phyloP scores from a whole-genome alignment of 495 filamentous ascomycete species.

The Neurospora sublineolata region DNA sequence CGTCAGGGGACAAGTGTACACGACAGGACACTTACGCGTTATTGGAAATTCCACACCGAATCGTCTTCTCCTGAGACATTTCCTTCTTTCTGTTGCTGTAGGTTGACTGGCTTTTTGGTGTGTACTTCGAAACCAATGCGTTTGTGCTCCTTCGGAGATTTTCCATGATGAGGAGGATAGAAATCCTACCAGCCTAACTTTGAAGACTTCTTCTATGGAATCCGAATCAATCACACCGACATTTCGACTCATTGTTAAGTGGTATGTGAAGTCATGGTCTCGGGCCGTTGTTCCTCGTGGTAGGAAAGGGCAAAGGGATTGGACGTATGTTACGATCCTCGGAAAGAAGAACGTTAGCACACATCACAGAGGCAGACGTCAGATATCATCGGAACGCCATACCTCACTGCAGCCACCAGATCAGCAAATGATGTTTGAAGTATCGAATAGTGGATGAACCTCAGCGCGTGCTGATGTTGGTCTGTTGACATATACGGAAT shows the following conservation, averaged over 20 bases:
- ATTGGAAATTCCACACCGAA: not conserved
- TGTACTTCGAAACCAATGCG: not conserved
- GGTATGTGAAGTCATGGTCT: not conserved
- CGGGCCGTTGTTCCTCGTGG: not conserved
- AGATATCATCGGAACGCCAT: not conserved
- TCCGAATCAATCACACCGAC: constrained; percentile 1
- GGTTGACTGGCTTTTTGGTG: not conserved
- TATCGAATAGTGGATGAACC: not conserved
- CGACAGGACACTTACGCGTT: not conserved
- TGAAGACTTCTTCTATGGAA: not conserved
- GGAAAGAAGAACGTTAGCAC: not conserved
- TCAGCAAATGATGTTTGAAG: not conserved
- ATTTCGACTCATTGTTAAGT: not conserved
- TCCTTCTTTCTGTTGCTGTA: not conserved
- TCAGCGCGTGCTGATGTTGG: not conserved
- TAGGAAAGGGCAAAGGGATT: not conserved
- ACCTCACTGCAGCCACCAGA: not conserved
- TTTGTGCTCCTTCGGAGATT: not conserved
- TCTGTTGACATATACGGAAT: not conserved
- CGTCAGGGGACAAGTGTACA: not conserved
- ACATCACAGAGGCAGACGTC: not conserved
- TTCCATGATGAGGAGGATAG: not conserved
- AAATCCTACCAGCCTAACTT: not conserved
- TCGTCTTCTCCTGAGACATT: not conserved
- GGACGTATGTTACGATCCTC: not conserved